phyloP scores from a whole-genome alignment of 306 rosid genomes.

The Prunus padus region DNA sequence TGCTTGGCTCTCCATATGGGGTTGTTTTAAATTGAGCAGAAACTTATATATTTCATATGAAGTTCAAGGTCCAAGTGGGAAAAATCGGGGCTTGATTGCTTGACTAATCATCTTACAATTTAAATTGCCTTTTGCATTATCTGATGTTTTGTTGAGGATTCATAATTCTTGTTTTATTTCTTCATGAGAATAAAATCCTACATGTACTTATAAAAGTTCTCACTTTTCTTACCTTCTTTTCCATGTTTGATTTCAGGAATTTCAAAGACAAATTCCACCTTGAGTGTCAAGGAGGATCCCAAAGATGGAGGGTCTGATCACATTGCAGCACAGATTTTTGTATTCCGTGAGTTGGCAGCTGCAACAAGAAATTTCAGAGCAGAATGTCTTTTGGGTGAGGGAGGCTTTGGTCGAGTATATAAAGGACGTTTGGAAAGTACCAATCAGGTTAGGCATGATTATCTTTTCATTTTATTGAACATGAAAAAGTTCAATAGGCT shows the following conservation, averaged over 20 bases:
- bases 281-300: conserved; percentile 41
- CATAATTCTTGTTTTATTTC: not conserved
- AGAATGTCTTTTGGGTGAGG: conserved; percentile 86
- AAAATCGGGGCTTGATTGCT: not conserved
- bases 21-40: conserved; percentile 17
- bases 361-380: conserved; percentile 86
- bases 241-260: conserved; percentile 44
- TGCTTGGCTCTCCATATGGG: conserved; percentile 29
- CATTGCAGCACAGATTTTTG: conserved; percentile 80
- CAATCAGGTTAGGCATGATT: conserved; percentile 57
- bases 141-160: not conserved
- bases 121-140: not conserved
- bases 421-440: conserved; percentile 76
- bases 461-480: not conserved
- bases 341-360: conserved; percentile 84
- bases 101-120: not conserved
- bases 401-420: conserved; percentile 90
- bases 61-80: conserved; percentile 2
- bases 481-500: not conserved
- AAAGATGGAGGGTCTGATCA: conserved; percentile 63
- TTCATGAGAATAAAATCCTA: not conserved
- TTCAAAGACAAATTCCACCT: conserved; percentile 49
- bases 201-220: not conserved
- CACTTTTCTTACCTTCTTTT: conserved; percentile 1
- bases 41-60: conserved; percentile 12